A percentile compares a stretch with the other conserved stretches of the same genome.
These are phyloP conservation scores for Mercurialis annua DNA, from an alignment of 345 rosid genomes.

Conservation along the genomic window DNA sequence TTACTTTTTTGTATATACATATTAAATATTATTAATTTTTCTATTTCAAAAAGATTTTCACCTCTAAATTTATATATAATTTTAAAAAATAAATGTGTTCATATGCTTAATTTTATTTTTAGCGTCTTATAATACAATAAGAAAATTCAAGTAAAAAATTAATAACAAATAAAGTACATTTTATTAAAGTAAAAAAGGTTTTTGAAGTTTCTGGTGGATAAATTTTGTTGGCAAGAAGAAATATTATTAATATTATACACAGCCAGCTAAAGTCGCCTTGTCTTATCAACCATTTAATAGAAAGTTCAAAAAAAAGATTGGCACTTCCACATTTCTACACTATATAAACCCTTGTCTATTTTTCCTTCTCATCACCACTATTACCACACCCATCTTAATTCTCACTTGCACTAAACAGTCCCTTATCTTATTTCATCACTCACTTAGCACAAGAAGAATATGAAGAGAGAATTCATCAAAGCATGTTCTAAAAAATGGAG, in stretches of 20 bases:
- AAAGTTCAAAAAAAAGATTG: constrained; percentile 16
- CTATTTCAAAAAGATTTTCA: too few species aligned
- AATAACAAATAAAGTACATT: too few species aligned
- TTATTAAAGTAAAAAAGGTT: too few species aligned
- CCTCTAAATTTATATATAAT: too few species aligned
- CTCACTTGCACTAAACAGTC: not conserved
- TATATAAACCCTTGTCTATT: constrained; percentile 33
- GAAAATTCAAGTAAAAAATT: too few species aligned
- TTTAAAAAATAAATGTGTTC: too few species aligned
- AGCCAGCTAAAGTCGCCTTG: constrained; percentile 28
- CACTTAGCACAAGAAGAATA: constrained; percentile 23
- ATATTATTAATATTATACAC: constrained; percentile 18
- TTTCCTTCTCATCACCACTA: constrained; percentile 28
- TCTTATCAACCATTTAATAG: constrained; percentile 48
- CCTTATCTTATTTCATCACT: not conserved
- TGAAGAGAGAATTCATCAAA: constrained; percentile 41
- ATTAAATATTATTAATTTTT: too few species aligned
- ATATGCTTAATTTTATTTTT: too few species aligned
- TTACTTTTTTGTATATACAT: too few species aligned
- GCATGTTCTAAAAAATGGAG: constrained; percentile 54
- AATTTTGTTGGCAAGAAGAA: too few species aligned
- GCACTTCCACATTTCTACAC: constrained; percentile 20
- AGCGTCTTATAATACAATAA: too few species aligned
- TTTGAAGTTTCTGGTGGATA: too few species aligned
- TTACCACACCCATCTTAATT: constrained; percentile 14